These are phyloP conservation scores for Chrysoporthe cubensis DNA, from an alignment of 2,329 filamentous ascomycete genomes.

Conservation along the genomic window DNA sequence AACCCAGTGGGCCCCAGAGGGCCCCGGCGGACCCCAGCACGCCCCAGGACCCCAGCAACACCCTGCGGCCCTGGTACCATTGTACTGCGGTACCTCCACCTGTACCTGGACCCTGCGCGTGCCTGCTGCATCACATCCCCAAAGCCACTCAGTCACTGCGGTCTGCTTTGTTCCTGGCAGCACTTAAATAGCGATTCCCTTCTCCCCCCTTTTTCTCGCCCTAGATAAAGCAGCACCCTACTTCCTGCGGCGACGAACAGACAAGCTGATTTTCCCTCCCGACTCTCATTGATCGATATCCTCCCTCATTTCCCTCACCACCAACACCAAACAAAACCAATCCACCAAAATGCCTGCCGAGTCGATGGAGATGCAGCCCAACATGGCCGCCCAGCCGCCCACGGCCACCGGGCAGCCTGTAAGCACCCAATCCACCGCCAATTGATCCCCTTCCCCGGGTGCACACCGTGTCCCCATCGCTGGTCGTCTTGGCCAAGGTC, in stretches of 20 bases:
- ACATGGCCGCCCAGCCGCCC: constrained; percentile 30
- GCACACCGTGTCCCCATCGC: constrained; percentile 4
- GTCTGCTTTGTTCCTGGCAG: not conserved
- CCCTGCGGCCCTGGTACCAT: too few species aligned
- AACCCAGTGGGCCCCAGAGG: not conserved
- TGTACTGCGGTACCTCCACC: too few species aligned
- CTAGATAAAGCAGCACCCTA: too few species aligned
- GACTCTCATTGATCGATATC: not conserved
- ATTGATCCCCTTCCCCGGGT: constrained; percentile 24
- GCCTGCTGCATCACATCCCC: constrained; percentile 9
- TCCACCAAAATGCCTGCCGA: constrained; percentile 22
- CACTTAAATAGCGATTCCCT: constrained; percentile 6
- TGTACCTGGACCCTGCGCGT: too few species aligned
- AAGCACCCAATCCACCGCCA: constrained; percentile 24
- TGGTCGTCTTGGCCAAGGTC: not conserved
- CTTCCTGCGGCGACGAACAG: too few species aligned
- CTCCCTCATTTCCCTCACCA: not conserved
- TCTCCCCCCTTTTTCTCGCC: not conserved
- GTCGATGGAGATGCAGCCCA: constrained; percentile 28
- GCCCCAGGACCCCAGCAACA: not conserved
- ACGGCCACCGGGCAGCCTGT: constrained; percentile 34
- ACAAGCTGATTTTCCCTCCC: not conserved
- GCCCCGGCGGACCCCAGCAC: not conserved
- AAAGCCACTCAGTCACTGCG: too few species aligned
- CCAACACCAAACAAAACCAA: not conserved